A percentile compares a stretch with the other conserved stretches of the same genome.
phyloP scores from a whole-genome alignment of 2,329 filamentous ascomycete species.

The Fusarium globosum region DNA sequence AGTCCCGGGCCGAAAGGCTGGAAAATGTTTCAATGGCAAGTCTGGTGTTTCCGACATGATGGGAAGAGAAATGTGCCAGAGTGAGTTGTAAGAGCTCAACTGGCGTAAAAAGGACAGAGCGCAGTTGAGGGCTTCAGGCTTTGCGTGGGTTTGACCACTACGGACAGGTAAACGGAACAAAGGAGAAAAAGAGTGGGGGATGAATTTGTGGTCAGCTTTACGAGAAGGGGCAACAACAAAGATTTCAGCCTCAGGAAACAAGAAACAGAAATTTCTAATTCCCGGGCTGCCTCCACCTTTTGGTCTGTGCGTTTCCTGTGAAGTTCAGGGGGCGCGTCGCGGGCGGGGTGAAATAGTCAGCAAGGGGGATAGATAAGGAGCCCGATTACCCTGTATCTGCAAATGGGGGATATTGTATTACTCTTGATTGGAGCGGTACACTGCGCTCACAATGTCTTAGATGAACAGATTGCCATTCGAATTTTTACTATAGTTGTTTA shows the following conservation, averaged over 20 bases:
- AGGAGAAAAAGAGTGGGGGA: not conserved
- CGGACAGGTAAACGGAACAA: not conserved
- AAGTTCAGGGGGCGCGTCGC: not conserved
- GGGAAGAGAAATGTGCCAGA: not conserved
- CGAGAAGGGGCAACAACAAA: not conserved
- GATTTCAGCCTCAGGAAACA: not conserved
- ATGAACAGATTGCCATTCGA: accelerated
- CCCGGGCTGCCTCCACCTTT: not conserved
- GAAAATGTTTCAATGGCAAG: not conserved
- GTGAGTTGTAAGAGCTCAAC: too few relatives aligned
- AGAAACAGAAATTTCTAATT: not conserved
- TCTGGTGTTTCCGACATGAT: not conserved
- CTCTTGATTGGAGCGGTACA: not conserved
- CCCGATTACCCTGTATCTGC: not conserved
- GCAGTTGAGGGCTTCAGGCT: too few relatives aligned
- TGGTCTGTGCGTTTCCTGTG: not conserved
- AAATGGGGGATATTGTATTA: not conserved
- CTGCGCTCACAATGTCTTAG: not conserved
- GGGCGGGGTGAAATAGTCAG: not conserved
- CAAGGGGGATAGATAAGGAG: not conserved
- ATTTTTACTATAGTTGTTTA: not conserved
- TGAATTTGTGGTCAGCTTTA: not conserved
- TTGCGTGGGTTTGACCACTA: not conserved
- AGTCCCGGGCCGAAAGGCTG: not conserved
- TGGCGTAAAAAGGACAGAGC: not conserved